Evolutionary conservation across 306 rosid species (phyloP), one percentile per base, ranked within the genome.

Genomic region (Parietaria judaica): DNA sequence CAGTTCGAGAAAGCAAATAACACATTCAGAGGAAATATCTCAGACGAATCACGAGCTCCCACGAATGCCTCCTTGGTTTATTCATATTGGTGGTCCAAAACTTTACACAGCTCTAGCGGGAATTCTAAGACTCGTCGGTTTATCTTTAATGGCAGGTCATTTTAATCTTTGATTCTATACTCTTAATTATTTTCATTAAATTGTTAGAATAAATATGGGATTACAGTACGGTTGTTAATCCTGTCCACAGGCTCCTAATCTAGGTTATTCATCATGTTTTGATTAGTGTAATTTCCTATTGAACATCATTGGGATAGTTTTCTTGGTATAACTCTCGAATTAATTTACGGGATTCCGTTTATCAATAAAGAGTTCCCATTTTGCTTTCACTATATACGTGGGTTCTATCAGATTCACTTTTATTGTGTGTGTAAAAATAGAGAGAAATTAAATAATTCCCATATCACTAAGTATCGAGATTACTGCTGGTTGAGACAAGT

Each of bases 11-110:
- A 77, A 73, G 56, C 68, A 50, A 67, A 14, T 64, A 64, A 78
- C 73, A 58, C 65, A 73, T 50, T 61, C 62, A 31, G 58, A 55
- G 54, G 66, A 71, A 60, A 61, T 47, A 61, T 63, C 65, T 51
- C 75, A 70, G 69, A 71, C 70, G 69, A 72, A 59, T 45, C 79
- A 73, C 49, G 84, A 77, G 66, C 87, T 91, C 72, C 96, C 98
- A 31, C 86, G 80, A 62, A 86, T 85, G 95, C 98, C 98, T 77
- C 92, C 98, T 67, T 91, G 98, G 98, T 91, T 88, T 74, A 66
- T 70, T 64, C 67, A 74, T 61, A 70, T 80, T 69, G 95, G 98
- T 48, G 82, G 86, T 75, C 68, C 8, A 38, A 88, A 79, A 59
- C 74, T 83, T 54, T 91, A 91, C 74, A 73, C 83, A 77, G 79